Conservation (phyloP, 192 early-diverging fungal genomes). For the Rhizophagus clarus region DNA sequence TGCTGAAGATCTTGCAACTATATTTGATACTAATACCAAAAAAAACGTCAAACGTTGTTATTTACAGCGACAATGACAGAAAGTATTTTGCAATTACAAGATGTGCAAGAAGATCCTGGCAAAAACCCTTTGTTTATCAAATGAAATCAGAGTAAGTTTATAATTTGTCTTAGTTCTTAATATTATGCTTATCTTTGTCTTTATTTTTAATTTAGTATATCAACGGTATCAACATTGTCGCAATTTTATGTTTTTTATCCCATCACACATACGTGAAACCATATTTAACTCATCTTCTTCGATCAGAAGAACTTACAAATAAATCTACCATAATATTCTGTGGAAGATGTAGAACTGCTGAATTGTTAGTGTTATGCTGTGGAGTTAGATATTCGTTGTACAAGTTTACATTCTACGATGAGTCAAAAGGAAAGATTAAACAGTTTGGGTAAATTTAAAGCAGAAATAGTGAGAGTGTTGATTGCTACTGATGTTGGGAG, state of each 20-base stretch:
- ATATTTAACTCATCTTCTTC: constrained; percentile 82
- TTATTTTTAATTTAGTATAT: constrained; percentile 38
- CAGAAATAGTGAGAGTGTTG: constrained; percentile 83
- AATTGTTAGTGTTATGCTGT: constrained; percentile 80
- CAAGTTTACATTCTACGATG: constrained; percentile 93
- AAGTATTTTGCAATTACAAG: constrained; percentile 74
- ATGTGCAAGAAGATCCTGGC: constrained; percentile 42
- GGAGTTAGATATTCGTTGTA: constrained; percentile 88
- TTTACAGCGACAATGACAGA: constrained; percentile 98
- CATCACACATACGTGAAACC: constrained; percentile 88
- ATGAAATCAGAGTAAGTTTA: constrained; percentile 45
- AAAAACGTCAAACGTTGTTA: constrained; percentile 87
- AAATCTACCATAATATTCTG: constrained; percentile 96
- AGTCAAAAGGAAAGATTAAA: constrained; percentile 86
- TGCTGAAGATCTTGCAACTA: constrained; percentile 75
- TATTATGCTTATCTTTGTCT: constrained; percentile 5
- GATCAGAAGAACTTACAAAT: constrained; percentile 62
- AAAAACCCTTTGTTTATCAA: constrained; percentile 58
- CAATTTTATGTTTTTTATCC: constrained; percentile 93
- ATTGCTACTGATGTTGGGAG: constrained; percentile 97
- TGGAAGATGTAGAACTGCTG: constrained; percentile 81
- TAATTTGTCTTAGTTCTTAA: neutral
- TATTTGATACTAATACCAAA: constrained; percentile 79
- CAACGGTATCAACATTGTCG: constrained; percentile 83
- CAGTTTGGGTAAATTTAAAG: constrained; percentile 91